Conservation (phyloP, 148 eudicot genomes). For the Silene latifolia region DNA sequence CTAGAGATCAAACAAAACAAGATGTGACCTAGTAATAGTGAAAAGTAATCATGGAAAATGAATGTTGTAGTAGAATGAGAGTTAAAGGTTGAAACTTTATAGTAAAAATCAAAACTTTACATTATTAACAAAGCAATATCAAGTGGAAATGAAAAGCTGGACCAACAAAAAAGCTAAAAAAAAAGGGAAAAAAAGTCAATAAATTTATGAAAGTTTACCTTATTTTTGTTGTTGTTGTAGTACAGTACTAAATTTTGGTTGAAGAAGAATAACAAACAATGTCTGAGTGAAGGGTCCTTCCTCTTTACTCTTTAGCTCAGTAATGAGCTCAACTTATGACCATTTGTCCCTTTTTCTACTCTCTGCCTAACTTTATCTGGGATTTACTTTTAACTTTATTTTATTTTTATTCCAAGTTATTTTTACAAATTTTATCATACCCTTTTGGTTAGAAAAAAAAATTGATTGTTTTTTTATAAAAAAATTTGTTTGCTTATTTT, state of each 20-base stretch:
- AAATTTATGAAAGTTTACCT: conserved; percentile 19
- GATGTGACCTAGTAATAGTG: not conserved
- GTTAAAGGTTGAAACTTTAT: conserved; percentile 14
- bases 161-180: not conserved
- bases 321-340: not conserved
- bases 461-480: too few relatives aligned
- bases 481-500: too few relatives aligned
- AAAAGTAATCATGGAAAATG: not conserved
- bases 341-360: conserved; percentile 5
- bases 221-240: not conserved
- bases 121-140: conserved; percentile 21
- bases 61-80: conserved; percentile 8
- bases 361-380: conserved; percentile 12
- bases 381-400: not conserved
- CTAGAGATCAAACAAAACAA: not conserved
- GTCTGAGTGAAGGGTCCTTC: not conserved
- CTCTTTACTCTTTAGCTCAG: conserved; percentile 12
- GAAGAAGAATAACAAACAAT: conserved; percentile 16
- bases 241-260: not conserved
- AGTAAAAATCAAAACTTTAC: conserved; percentile 17
- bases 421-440: too few relatives aligned
- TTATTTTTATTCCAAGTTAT: too few relatives aligned
- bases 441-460: too few relatives aligned
- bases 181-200: conserved; percentile 7
- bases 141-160: conserved; percentile 22